These are phyloP conservation scores for Populus davidiana DNA, from an alignment of 345 rosid genomes.

Conservation along the genomic window DNA sequence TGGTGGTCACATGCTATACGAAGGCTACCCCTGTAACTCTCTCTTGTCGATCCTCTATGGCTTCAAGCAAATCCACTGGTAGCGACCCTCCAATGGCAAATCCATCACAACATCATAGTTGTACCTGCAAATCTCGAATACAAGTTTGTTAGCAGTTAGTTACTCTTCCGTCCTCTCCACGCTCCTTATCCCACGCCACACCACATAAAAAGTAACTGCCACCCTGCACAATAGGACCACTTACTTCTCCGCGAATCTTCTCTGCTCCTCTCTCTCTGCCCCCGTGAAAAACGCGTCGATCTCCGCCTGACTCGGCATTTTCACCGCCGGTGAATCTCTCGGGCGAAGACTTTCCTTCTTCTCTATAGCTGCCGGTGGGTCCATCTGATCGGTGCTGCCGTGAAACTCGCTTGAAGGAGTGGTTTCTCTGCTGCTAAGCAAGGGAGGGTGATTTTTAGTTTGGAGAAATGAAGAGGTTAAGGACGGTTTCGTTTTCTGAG, in stretches of 20 bases:
- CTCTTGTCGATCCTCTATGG: slow-evolving; percentile 20
- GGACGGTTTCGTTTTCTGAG: not conserved
- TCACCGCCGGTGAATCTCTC: slow-evolving; percentile 12
- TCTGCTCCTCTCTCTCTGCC: slow-evolving; percentile 39
- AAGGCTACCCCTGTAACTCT: slow-evolving; percentile 14
- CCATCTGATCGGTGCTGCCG: slow-evolving; percentile 27
- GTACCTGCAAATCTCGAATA: slow-evolving; percentile 50
- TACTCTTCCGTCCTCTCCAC: slow-evolving; percentile 17
- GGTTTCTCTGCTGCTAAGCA: slow-evolving; percentile 26
- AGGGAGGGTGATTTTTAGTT: not conserved
- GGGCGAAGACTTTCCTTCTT: not conserved
- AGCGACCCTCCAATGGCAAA: slow-evolving; percentile 62
- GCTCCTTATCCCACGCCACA: slow-evolving; percentile 46
- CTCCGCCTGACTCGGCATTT: slow-evolving; percentile 37
- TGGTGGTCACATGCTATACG: slow-evolving; percentile 10
- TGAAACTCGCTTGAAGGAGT: slow-evolving; percentile 23
- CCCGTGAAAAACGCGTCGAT: slow-evolving; percentile 39
- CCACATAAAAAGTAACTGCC: slow-evolving; percentile 5
- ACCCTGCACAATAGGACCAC: slow-evolving; percentile 3
- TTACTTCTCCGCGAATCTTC: slow-evolving; percentile 53
- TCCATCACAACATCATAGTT: slow-evolving; percentile 68
- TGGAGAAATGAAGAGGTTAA: not conserved
- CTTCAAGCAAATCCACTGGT: slow-evolving; percentile 57
- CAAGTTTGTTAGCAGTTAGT: slow-evolving; percentile 40
- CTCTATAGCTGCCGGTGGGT: slow-evolving; percentile 12